A percentile compares a stretch with the other conserved stretches of the same genome.
Conservation (phyloP, 129 eudicot genomes). For the Rutidosis leptorrhynchoides region DNA sequence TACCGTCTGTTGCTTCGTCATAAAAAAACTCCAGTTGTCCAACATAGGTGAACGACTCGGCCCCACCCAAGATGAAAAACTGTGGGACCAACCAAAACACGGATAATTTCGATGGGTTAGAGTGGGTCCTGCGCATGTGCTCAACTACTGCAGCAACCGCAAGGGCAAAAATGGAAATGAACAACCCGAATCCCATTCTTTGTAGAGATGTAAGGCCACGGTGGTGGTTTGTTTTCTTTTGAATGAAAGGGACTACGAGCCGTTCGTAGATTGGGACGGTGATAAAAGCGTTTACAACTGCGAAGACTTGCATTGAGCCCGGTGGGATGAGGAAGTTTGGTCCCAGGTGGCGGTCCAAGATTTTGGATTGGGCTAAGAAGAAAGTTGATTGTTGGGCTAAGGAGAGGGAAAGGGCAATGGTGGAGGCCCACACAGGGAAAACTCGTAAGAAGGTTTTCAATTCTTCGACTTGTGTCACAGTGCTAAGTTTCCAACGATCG, state of each 20-base stretch:
- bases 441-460: constrained; percentile 67
- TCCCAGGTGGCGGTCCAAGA: constrained; percentile 57
- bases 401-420: constrained; percentile 80
- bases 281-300: constrained; percentile 64
- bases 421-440: constrained; percentile 78
- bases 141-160: constrained; percentile 61
- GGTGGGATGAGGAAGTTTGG: constrained; percentile 57
- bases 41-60: constrained; percentile 74
- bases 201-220: constrained; percentile 75
- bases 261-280: constrained; percentile 75
- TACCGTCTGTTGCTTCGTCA: constrained; percentile 81
- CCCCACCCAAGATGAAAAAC: constrained; percentile 73
- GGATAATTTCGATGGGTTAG: constrained; percentile 26
- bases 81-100: constrained; percentile 87
- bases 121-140: constrained; percentile 32
- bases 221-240: constrained; percentile 53
- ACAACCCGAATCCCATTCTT: constrained; percentile 76
- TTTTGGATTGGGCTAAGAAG: constrained; percentile 64
- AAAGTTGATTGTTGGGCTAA: constrained; percentile 80
- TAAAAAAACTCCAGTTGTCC: constrained; percentile 85
- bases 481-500: constrained; percentile 67
- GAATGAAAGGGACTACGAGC: constrained; percentile 52
- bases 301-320: constrained; percentile 63
- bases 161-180: constrained; percentile 58
- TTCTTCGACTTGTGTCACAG: constrained; percentile 86